Evolutionary conservation across 1,284 basidiomycete genomes (phyloP).

Genomic region (Trichosporon sp.): DNA sequence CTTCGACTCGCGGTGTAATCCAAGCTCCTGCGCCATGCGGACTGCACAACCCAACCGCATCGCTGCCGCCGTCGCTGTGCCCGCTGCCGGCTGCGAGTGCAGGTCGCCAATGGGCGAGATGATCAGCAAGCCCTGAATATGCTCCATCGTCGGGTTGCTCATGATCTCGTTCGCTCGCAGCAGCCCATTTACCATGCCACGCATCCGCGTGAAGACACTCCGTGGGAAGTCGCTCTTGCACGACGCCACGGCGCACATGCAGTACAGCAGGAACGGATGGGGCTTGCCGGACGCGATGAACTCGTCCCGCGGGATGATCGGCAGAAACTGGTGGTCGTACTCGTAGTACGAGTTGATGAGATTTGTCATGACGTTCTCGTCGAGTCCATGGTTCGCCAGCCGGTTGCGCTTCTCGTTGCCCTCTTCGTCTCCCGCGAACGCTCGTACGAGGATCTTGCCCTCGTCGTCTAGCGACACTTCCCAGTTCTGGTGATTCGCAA

Average conservation of each 20-base stretch:
- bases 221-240: constrained; percentile 76
- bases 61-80: constrained; percentile 43
- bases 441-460: constrained; percentile 70
- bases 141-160: constrained; percentile 74
- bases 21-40: constrained; percentile 90
- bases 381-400: constrained; percentile 46
- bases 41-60: constrained; percentile 55
- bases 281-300: constrained; percentile 60
- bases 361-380: constrained; percentile 67
- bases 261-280: constrained; percentile 65
- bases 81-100: constrained; percentile 45
- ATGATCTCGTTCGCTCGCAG: constrained; percentile 86
- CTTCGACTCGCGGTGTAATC: constrained; percentile 65
- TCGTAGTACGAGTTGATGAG: constrained; percentile 88
- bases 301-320: constrained; percentile 78
- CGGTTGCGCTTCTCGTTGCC: constrained; percentile 8
- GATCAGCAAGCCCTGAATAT: constrained; percentile 79
- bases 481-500: constrained; percentile 74
- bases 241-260: constrained; percentile 86
- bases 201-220: constrained; percentile 73
- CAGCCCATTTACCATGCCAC: constrained; percentile 74
- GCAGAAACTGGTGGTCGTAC: constrained; percentile 75
- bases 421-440: background rate
- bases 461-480: constrained; percentile 72
- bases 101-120: constrained; percentile 48